Evolutionary conservation across 2,329 filamentous ascomycete species (phyloP), one percentile per base, ranked within the genome.

Genomic region (Aureobasidium melanogenum): DNA sequence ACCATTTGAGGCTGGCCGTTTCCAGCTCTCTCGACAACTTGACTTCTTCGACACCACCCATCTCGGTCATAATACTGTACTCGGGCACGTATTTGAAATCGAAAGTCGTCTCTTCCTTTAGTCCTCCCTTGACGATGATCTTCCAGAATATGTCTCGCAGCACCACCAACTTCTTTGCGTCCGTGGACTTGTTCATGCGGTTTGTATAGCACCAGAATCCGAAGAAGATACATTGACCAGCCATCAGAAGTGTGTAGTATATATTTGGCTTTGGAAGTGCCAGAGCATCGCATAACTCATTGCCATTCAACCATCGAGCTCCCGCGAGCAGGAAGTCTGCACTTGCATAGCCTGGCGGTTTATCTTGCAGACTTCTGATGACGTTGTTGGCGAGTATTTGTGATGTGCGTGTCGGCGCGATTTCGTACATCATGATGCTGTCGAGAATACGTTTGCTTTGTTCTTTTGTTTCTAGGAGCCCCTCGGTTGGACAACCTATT

Each of bases 311-410:
- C 79, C 86, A 88, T 62, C 88, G 80, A 5, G 84, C 83, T 69
- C 83, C 82, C 0, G 88, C 88, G 54, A 83, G 79, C 57, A 92
- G 78, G 70, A 90, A 89, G 50, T 84, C 82, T 6, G 81, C 79
- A 1, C 84, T 86, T 0, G 86, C 80, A 65, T 84, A 86, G 0
- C 83, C 79, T 0, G 89, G 89, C 0, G 88, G 82, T 43, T 84
- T 82, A 54, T 80, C 78, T 66, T 86, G 80, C n/a, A 92, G 77
- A 3, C 82, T 82, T 3, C 82, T 79, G 66, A 93, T 85, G 67
- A 92, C 87, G 69, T 92, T 93, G 71, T 88, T 87, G 3, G 87
- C 87, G 28, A 93, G 77, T 7, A 86, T 77, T 48, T 79, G 79
- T 0, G 83, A 86, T 22, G 81, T 87, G 0, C 79, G 73, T 0